A percentile compares a stretch with the other conserved stretches of the same genome.
Evolutionary conservation across 305 asterid genomes (phyloP).

Genomic region (Nicotiana rustica): DNA sequence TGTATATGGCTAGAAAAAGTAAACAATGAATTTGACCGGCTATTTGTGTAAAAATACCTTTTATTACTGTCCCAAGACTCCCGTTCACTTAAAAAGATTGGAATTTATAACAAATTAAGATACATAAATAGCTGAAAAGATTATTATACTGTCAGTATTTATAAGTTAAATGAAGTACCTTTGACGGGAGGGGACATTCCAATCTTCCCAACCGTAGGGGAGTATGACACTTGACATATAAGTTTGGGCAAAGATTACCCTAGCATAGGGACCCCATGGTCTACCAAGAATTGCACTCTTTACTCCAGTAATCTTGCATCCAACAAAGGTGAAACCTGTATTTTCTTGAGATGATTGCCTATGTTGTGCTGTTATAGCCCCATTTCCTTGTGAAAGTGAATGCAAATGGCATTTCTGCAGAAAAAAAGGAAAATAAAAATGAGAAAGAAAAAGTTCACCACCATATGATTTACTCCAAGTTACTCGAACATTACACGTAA

Average conservation of each 20-base stretch:
- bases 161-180: constrained; percentile 33
- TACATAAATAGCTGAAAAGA: not conserved
- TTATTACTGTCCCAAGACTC: no score
- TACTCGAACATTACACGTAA: no score
- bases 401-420: constrained; percentile 56
- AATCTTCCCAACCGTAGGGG: constrained; percentile 60
- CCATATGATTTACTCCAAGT: no score
- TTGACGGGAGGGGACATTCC: constrained; percentile 51
- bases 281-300: constrained; percentile 53
- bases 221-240: constrained; percentile 50
- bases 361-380: constrained; percentile 59
- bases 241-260: constrained; percentile 49
- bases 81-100: no score
- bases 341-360: constrained; percentile 43
- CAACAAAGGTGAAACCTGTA: constrained; percentile 55
- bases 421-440: not conserved
- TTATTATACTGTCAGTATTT: not conserved
- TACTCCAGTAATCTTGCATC: constrained; percentile 45
- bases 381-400: constrained; percentile 46
- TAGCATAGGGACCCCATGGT: constrained; percentile 58
- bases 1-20: no score
- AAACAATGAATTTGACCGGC: no score
- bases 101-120: not conserved
- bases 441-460: no score
- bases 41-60: no score